Evolutionary conservation across 352 stramenopile species (phyloP), one percentile per base, ranked within the genome.

Genomic region (Blastocystis sp.): DNA sequence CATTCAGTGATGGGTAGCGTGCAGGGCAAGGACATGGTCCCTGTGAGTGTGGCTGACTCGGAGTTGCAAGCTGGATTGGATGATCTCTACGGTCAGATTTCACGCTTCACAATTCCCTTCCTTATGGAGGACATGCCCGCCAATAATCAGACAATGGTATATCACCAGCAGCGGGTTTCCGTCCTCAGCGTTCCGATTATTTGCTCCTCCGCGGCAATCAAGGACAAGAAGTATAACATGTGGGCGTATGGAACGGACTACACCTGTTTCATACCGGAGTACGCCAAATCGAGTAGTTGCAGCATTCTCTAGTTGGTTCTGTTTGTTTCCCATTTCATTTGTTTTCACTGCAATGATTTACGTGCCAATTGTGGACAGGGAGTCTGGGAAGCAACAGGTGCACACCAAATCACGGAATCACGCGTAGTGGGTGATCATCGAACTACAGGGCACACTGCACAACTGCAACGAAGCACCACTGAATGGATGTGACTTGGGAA

Each of bases 401-500:
- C 23, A 9, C 3, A 9, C 14, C 3, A 2, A 21, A 4, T 59
- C 5, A 10, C 2, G 41, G 52, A 2, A 2, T 77, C 34, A 77
- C 5, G 43, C 9, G 23, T 77, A 77, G 67, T 77, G 67, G 67
- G 67, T 77, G 7, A 38, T 77, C 19, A 60, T 77, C 21, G 67
- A 77, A 48, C 60, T 77, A 40, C 67, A 77, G 52, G 67, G 67
- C 2, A 77, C 23, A 9, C 43, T 77, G 48, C 67, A 77, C 28
- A 60, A 77, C 43, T 19, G 5, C 19, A 41, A 59, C 28, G 67
- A 40, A 14, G n/a, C 2, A 40, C 23, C 23, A 61, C 48, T 77
- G 19, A 34, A 62, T 60, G 38, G 40, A 61, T 10, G 23, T 3
- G 43, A 77, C 60, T 60, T 77, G 67, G 67, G 67, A 56, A 56